These are phyloP conservation scores for Boletus insuetus DNA, from an alignment of 768 basidiomycete species.

Conservation along the genomic window DNA sequence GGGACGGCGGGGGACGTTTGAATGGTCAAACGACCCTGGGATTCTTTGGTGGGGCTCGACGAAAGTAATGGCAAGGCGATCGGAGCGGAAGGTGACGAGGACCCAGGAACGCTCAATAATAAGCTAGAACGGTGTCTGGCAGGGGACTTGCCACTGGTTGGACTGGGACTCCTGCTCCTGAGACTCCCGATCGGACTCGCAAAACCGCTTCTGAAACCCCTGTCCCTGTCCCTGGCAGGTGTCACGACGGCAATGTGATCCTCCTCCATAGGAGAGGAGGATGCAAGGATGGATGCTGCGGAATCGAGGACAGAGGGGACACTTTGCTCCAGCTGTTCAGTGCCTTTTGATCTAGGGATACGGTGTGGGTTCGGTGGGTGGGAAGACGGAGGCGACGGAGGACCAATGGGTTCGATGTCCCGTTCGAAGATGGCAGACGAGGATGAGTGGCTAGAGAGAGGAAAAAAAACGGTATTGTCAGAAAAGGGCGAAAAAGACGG, in stretches of 20 bases:
- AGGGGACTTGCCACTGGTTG: slow-evolving; percentile 40
- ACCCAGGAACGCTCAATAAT: slow-evolving; percentile 47
- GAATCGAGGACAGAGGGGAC: slow-evolving; percentile 85
- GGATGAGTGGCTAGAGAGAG: slow-evolving; percentile 52
- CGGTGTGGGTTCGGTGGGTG: slow-evolving; percentile 63
- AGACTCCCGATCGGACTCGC: slow-evolving; percentile 61
- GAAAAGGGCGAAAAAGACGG: slow-evolving; percentile 1
- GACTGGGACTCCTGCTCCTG: slow-evolving; percentile 68
- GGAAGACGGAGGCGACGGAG: slow-evolving; percentile 38
- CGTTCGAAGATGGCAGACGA: slow-evolving; percentile 91
- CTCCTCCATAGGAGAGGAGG: slow-evolving; percentile 42
- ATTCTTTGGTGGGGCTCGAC: slow-evolving; percentile 28
- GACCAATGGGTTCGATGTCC: slow-evolving; percentile 68
- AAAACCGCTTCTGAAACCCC: slow-evolving; percentile 48
- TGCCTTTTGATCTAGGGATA: slow-evolving; percentile 66
- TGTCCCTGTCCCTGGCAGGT: slow-evolving; percentile 41
- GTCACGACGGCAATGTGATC: slow-evolving; percentile 65
- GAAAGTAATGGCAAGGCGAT: slow-evolving; percentile 24
- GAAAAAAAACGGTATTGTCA: slow-evolving; percentile 3
- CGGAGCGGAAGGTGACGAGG: slow-evolving; percentile 22
- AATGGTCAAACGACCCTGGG: slow-evolving; percentile 21
- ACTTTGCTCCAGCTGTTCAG: slow-evolving; percentile 72
- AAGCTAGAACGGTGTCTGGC: slow-evolving; percentile 40
- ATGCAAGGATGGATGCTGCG: slow-evolving; percentile 70
- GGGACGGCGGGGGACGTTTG: slow-evolving; percentile 20